These are phyloP conservation scores for Candida gorgasii DNA, from an alignment of 805 yeast species.

Conservation along the genomic window DNA sequence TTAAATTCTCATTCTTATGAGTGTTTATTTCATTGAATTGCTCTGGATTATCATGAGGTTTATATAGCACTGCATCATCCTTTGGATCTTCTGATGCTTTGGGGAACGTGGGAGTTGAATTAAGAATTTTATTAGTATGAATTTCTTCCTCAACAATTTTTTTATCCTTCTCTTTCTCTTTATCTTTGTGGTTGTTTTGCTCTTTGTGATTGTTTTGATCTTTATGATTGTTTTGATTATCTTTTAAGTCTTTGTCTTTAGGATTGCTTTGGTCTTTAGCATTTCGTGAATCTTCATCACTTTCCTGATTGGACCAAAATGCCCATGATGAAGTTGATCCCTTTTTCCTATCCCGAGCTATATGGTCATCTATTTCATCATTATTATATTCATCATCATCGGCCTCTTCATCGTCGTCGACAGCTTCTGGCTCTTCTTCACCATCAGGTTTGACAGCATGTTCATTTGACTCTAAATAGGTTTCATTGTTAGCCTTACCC, in stretches of 20 bases:
- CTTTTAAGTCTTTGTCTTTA: neutral
- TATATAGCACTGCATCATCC: constrained; percentile 47
- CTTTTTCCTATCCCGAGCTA: constrained; percentile 24
- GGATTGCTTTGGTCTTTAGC: neutral
- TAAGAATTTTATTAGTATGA: constrained; percentile 32
- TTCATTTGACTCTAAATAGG: constrained; percentile 16
- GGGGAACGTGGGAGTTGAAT: constrained; percentile 31
- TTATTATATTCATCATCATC: constrained; percentile 24
- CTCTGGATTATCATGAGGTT: constrained; percentile 41
- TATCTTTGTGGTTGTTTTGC: constrained; percentile 1
- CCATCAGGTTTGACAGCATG: constrained; percentile 18
- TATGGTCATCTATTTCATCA: constrained; percentile 38
- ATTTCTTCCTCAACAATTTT: constrained; percentile 12
- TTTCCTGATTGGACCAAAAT: constrained; percentile 28
- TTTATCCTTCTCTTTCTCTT: constrained; percentile 11
- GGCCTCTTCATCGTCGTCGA: constrained; percentile 24
- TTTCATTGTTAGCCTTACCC: constrained; percentile 8
- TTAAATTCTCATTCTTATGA: constrained; percentile 44
- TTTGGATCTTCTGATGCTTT: constrained; percentile 15
- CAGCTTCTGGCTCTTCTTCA: constrained; percentile 18
- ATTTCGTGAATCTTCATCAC: constrained; percentile 1
- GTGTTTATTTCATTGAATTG: constrained; percentile 45
- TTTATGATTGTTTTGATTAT: neutral
- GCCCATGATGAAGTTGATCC: constrained; percentile 27
- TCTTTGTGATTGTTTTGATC: constrained; percentile 8